Conservation (phyloP, 2,329 filamentous ascomycete species). For the Cladosporium halotolerans region DNA sequence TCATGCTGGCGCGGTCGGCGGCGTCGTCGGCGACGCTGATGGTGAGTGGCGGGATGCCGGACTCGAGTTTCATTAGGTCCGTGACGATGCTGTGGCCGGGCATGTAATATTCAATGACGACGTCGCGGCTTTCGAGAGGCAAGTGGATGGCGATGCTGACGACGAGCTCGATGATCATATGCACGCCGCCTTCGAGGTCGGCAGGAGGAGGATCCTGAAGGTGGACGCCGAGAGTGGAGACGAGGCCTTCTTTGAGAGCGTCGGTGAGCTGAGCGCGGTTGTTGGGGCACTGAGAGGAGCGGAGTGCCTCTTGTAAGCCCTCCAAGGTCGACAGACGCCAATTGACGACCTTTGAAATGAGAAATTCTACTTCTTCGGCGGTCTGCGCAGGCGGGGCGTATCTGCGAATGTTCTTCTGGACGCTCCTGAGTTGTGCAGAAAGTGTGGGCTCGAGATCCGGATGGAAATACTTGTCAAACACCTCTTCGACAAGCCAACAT, state of each 20-base stretch:
- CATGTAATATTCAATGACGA: slow-evolving; percentile 76
- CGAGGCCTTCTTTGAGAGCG: slow-evolving; percentile 60
- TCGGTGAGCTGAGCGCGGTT: slow-evolving; percentile 55
- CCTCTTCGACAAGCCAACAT: slow-evolving; percentile 81
- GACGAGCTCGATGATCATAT: slow-evolving; percentile 88
- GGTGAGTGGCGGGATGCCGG: slow-evolving; percentile 43
- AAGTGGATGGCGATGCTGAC: slow-evolving; percentile 80
- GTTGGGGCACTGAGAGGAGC: slow-evolving; percentile 57
- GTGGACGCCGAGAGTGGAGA: slow-evolving; percentile 65
- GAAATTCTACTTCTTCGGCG: slow-evolving; percentile 81
- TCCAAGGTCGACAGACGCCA: slow-evolving; percentile 94
- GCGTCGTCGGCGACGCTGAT: slow-evolving; percentile 38
- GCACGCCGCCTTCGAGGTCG: slow-evolving; percentile 79
- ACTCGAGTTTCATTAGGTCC: slow-evolving; percentile 79
- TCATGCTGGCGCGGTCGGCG: slow-evolving; percentile 35
- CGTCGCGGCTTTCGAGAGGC: slow-evolving; percentile 84
- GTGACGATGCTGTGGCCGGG: slow-evolving; percentile 66
- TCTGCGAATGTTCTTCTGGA: slow-evolving; percentile 80
- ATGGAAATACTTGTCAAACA: slow-evolving; percentile 90
- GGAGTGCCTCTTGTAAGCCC: slow-evolving; percentile 68
- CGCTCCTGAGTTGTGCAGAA: slow-evolving; percentile 72
- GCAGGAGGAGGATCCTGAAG: slow-evolving; percentile 69
- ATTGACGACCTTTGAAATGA: slow-evolving; percentile 78
- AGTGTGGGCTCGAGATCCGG: slow-evolving; percentile 72
- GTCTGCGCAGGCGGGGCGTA: slow-evolving; percentile 68